Evolutionary conservation across 2,329 filamentous ascomycete species (phyloP).

Genomic region (Colletotrichum sp.): DNA sequence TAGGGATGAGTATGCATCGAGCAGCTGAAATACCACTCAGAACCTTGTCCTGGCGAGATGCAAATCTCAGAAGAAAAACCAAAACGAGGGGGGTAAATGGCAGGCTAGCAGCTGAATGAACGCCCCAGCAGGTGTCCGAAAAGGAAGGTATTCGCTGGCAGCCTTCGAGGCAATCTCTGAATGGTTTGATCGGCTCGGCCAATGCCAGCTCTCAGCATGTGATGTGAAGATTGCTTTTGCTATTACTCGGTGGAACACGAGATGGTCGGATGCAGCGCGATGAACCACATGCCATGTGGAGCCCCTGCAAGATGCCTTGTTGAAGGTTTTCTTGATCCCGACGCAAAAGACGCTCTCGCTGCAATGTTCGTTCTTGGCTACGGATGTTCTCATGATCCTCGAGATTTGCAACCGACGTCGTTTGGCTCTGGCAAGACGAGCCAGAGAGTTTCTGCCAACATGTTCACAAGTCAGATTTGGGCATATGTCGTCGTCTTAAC

Average conservation of each 20-base stretch:
- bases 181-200: neutral
- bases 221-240: neutral
- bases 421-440: neutral
- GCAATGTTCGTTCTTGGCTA: neutral
- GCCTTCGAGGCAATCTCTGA: neutral
- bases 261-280: neutral
- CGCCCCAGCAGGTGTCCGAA: neutral
- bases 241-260: neutral
- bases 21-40: neutral
- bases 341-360: neutral
- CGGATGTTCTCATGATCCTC: neutral
- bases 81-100: neutral
- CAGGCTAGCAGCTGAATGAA: neutral
- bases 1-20: neutral
- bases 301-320: neutral
- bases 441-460: neutral
- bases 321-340: neutral
- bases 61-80: neutral
- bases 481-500: conserved; percentile 6
- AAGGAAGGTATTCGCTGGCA: neutral
- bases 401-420: neutral
- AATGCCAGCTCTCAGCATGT: neutral
- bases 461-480: neutral
- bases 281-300: conserved; percentile 1
- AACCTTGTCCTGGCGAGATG: neutral